These are phyloP conservation scores for Candida ulmi DNA, from an alignment of 805 yeast genomes.

Conservation along the genomic window DNA sequence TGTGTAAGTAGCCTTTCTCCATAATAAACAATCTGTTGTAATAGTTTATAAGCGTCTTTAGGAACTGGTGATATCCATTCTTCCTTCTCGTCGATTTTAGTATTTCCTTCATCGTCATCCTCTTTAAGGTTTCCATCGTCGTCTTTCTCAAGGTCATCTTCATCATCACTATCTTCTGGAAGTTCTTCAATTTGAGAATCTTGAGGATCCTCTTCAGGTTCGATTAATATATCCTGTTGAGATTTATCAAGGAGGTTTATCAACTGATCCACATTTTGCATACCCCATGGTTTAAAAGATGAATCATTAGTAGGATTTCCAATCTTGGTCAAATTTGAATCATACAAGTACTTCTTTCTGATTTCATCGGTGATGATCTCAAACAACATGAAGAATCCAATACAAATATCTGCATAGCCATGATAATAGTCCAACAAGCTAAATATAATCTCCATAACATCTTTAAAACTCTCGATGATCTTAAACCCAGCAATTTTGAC, in stretches of 20 bases:
- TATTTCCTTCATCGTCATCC: too few species aligned
- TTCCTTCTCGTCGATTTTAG: conserved; percentile 12
- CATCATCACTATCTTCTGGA: conserved; percentile 27
- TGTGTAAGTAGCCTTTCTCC: conserved; percentile 69
- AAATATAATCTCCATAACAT: conserved; percentile 69
- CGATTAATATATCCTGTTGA: conserved; percentile 24
- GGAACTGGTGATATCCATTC: conserved; percentile 71
- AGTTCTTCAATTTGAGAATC: conserved; percentile 1
- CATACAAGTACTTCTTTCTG: conserved; percentile 28
- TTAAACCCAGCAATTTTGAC: conserved; percentile 65
- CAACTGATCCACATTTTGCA: conserved; percentile 39
- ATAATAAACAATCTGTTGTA: conserved; percentile 59
- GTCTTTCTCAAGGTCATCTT: too few species aligned
- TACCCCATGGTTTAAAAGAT: conserved; percentile 33
- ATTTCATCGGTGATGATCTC: conserved; percentile 51
- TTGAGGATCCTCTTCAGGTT: conserved; percentile 20
- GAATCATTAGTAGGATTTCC: conserved; percentile 21
- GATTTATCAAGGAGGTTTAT: conserved; percentile 35
- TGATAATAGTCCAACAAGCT: conserved; percentile 78
- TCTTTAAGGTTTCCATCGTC: conserved; percentile 16
- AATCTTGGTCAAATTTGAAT: conserved; percentile 14
- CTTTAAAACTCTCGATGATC: conserved; percentile 61
- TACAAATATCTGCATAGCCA: conserved; percentile 68
- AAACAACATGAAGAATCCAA: conserved; percentile 70
- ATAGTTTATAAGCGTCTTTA: conserved; percentile 46